These are phyloP conservation scores for Microcyclospora pomicola DNA, from an alignment of 2,329 filamentous ascomycete species.

Conservation along the genomic window DNA sequence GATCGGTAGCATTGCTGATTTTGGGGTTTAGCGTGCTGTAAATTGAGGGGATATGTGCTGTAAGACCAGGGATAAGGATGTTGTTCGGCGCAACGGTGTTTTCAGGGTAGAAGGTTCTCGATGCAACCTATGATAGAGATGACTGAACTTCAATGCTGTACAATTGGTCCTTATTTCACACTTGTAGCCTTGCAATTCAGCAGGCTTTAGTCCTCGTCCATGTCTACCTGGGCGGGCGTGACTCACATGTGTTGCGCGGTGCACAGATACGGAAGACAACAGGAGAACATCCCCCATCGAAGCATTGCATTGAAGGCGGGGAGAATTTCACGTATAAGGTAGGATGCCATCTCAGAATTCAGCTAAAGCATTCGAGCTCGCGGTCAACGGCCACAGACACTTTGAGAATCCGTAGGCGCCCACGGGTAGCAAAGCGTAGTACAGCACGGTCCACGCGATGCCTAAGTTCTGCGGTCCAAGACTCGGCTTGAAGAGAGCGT, in stretches of 20 bases:
- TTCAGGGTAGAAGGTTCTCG: no score
- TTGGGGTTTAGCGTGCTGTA: not conserved
- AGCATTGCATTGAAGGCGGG: no score
- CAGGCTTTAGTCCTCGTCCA: not conserved
- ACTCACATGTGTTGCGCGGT: not conserved
- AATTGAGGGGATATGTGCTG: no score
- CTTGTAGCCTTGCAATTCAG: no score
- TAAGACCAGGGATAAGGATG: no score
- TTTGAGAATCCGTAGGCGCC: conserved; percentile 61
- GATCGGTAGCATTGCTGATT: not conserved
- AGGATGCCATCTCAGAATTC: conserved; percentile 4
- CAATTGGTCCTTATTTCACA: no score
- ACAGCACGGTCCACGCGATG: conserved; percentile 56
- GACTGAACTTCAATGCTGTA: no score
- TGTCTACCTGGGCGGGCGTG: not conserved
- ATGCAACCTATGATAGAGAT: no score
- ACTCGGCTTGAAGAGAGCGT: conserved; percentile 13
- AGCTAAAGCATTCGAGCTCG: conserved; percentile 41
- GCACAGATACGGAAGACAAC: no score
- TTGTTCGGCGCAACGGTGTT: no score
- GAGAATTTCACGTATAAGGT: no score
- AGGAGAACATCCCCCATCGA: no score
- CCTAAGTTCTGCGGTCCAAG: conserved; percentile 22
- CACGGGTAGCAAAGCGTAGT: conserved; percentile 61
- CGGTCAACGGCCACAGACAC: conserved; percentile 58